These are phyloP conservation scores for Cladophialophora chaetospira DNA, from an alignment of 2,329 filamentous ascomycete genomes.

Conservation along the genomic window DNA sequence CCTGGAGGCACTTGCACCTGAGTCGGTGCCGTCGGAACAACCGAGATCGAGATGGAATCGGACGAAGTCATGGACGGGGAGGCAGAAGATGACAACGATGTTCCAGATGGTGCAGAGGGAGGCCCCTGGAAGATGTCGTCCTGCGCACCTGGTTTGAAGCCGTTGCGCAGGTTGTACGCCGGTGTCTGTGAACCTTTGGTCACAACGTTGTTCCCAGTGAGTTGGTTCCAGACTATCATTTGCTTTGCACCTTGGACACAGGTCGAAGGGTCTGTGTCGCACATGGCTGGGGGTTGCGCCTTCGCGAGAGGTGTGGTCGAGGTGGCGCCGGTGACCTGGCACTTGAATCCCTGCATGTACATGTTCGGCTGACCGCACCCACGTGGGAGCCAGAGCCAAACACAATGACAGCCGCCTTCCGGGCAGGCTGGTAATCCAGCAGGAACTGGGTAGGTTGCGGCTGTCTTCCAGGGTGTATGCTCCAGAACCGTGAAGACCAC, in stretches of 20 bases:
- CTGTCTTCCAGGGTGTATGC: conserved; percentile 45
- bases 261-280: conserved; percentile 43
- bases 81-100: not conserved
- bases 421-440: conserved; percentile 41
- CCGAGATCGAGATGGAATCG: not conserved
- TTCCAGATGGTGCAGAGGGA: conserved; percentile 1
- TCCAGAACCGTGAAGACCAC: conserved; percentile 53
- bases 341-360: conserved; percentile 56
- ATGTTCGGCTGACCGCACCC: conserved; percentile 45
- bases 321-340: conserved; percentile 50
- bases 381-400: conserved; percentile 47
- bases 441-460: conserved; percentile 43
- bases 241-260: conserved; percentile 54
- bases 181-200: conserved; percentile 5
- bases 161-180: conserved; percentile 22
- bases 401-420: conserved; percentile 43
- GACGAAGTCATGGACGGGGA: not conserved
- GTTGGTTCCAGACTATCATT: conserved; percentile 53
- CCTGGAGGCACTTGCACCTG: not conserved
- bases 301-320: conserved; percentile 46
- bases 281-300: conserved; percentile 48
- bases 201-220: conserved; percentile 19
- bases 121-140: conserved; percentile 20
- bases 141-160: conserved; percentile 18
- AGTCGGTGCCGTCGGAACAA: not conserved